Conservation (phyloP, 192 early-diverging fungal species). For the Phycomyces blakesleeanus region DNA sequence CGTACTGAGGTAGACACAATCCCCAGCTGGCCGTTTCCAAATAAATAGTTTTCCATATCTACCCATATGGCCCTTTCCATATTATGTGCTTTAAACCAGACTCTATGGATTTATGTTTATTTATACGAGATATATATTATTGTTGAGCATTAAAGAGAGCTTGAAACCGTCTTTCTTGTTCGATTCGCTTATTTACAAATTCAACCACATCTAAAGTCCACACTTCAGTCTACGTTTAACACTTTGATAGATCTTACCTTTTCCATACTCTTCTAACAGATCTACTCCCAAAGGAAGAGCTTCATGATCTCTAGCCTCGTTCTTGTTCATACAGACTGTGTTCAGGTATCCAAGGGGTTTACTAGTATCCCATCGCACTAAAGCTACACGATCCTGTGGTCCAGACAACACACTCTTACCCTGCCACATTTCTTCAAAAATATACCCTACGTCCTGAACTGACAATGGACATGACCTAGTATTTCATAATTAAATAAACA, state of each 20-base stretch:
- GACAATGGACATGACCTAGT: conserved; percentile 41
- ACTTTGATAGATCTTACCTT: conserved; percentile 8
- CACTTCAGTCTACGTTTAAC: not conserved
- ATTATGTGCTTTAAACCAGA: not conserved
- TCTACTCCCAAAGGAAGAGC: conserved; percentile 5
- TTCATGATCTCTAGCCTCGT: conserved; percentile 67
- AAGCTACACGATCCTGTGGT: conserved; percentile 57
- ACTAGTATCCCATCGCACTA: conserved; percentile 72
- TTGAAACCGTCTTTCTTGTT: conserved; percentile 16
- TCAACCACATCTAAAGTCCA: conserved; percentile 10
- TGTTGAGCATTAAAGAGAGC: conserved; percentile 1
- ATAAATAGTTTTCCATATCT: not conserved
- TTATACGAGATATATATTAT: not conserved
- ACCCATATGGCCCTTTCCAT: not conserved
- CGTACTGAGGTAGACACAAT: not conserved
- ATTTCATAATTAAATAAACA: conserved; percentile 1
- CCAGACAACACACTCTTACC: conserved; percentile 75
- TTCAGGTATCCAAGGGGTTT: conserved; percentile 67
- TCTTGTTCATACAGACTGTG: conserved; percentile 79
- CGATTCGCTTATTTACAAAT: conserved; percentile 11
- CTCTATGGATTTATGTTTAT: not conserved
- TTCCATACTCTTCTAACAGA: conserved; percentile 9
- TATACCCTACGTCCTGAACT: conserved; percentile 71
- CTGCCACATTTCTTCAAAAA: conserved; percentile 86
- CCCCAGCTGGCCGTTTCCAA: not conserved